Base-by-base conservation (phyloP, 805 yeast species). In the Starmerella apicola region DNA sequence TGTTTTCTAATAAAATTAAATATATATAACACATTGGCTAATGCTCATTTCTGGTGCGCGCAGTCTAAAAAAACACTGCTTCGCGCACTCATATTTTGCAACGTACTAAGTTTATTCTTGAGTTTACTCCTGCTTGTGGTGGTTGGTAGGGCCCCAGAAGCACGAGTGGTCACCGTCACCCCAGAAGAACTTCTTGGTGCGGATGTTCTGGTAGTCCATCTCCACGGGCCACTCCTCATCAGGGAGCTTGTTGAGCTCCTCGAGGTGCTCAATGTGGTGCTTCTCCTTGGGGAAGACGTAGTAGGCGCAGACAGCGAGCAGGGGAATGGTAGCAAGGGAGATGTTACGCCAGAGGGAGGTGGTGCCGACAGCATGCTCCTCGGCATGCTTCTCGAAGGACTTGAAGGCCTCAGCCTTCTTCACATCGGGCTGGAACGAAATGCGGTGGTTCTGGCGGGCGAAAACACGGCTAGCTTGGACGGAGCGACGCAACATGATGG, bases 121-220 rank as follows among this genome's bases (percentile, higher is more conserved):
- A n/a, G n/a, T 21, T 34, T 50, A 46, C 19, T 43, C 43, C 33
- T 35, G 31, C 40, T 37, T 48, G 70, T 82, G 82, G 74, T 94
- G 83, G 81, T 88, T 88, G 60, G 81, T 73, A 56, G 75, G 81
- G 71, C 84, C 84, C 98, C 98, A 91, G 81, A 91, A 91, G 60
- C 80, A 68, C 48, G 97, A 84, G 74, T 82, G 78, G 72, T 86
- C 95, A 62, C 98, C 97, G 61, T 91, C 88, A 60, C 98, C 98
- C 97, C 97, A 91, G 79, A 85, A 88, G 74, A 74, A 88, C 45
- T 81, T 78, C 63, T 76, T 78, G 60, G 63, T 61, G 76, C 97
- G 83, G 55, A 85, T 63, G 73, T 91, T 91, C 72, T 80, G 86
- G 76, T 75, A 91, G 55, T 78, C 86, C 70, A 82, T 82, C 65